Evolutionary conservation across 495 filamentous ascomycete species (phyloP).

Genomic region (Lichina pygmaea): DNA sequence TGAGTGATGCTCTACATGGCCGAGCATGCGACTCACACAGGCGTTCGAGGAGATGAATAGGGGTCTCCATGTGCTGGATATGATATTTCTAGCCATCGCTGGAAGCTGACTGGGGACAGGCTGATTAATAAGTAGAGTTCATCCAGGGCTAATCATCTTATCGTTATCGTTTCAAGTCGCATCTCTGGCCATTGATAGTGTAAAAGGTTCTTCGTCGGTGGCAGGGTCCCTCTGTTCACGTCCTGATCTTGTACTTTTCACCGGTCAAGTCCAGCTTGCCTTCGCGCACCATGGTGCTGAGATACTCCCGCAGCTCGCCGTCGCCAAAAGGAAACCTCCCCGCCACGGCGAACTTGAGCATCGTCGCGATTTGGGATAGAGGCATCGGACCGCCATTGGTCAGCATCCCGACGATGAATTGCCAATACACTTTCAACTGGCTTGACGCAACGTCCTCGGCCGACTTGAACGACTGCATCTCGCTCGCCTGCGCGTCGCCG

Average conservation of each 20-base stretch:
- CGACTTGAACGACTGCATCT: conserved; percentile 18
- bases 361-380: conserved; percentile 58
- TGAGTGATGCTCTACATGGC: too few species aligned
- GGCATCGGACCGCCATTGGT: conserved; percentile 72
- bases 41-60: too few species aligned
- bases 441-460: conserved; percentile 29
- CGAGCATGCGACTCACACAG: too few species aligned
- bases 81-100: too few species aligned
- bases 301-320: conserved; percentile 49
- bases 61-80: too few species aligned
- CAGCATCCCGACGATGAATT: conserved; percentile 83
- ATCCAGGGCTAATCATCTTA: too few species aligned
- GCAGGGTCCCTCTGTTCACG: too few species aligned
- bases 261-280: conserved; percentile 48
- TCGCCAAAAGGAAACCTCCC: conserved; percentile 61
- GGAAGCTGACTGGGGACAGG: too few species aligned
- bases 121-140: too few species aligned
- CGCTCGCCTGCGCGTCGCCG: conserved; percentile 17
- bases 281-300: conserved; percentile 41
- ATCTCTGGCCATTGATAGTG: too few species aligned
- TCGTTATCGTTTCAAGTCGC: too few species aligned
- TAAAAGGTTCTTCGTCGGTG: too few species aligned
- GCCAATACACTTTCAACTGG: conserved; percentile 64
- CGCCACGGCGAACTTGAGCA: conserved; percentile 71
- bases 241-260: conserved; percentile 28